phyloP scores from a whole-genome alignment of 805 yeast species.

The Grigorovia humatica region DNA sequence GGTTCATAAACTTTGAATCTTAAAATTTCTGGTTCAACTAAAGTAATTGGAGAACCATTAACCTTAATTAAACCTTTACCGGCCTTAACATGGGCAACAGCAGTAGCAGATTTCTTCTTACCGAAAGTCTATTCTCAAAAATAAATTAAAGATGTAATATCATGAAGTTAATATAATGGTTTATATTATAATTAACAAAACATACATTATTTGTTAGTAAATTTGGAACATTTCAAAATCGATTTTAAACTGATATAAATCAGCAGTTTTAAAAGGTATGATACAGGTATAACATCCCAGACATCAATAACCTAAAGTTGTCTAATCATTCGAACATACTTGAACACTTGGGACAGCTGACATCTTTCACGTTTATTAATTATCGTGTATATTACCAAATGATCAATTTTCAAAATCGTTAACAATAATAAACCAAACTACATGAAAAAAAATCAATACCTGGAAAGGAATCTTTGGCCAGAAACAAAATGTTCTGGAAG shows the following conservation, averaged over 20 bases:
- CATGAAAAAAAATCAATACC: not conserved
- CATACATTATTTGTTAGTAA: not conserved
- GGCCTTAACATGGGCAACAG: conserved; percentile 99
- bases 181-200: no score
- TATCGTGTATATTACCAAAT: not conserved
- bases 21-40: conserved; percentile 97
- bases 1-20: conserved; percentile 99
- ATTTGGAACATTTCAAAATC: not conserved
- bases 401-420: not conserved
- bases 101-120: conserved; percentile 99
- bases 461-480: not conserved
- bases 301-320: not conserved
- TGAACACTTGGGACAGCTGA: conserved; percentile 71
- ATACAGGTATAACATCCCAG: not conserved
- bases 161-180: no score
- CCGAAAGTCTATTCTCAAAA: conserved; percentile 74
- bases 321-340: conserved; percentile 10
- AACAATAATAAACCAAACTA: not conserved
- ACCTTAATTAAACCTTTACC: conserved; percentile 99
- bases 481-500: not conserved
- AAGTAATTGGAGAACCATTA: conserved; percentile 98
- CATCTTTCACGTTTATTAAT: conserved; percentile 31
- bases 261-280: not conserved
- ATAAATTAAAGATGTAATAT: not conserved
- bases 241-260: not conserved